phyloP scores from a whole-genome alignment of 192 early-diverging fungal species.

The Cladochytrium replicatum region DNA sequence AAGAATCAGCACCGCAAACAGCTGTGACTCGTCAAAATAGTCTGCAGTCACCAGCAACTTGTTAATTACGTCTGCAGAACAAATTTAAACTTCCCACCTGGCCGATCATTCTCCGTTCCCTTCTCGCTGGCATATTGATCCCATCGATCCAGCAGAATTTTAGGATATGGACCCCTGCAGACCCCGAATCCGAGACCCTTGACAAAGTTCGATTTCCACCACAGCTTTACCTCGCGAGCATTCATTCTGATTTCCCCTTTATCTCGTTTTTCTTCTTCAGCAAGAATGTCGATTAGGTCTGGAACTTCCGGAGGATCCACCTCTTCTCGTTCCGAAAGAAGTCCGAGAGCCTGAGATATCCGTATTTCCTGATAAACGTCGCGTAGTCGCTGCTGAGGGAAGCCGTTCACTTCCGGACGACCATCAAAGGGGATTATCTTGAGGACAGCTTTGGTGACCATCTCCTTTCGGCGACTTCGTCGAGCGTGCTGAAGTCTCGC shows the following conservation, averaged over 20 bases:
- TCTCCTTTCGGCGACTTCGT: no score
- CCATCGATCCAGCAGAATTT: slow-evolving; percentile 58
- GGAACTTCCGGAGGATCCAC: slow-evolving; percentile 24
- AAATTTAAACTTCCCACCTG: slow-evolving; percentile 26
- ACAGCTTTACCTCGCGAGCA: slow-evolving; percentile 12
- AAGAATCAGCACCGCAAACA: slow-evolving; percentile 63
- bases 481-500: no score
- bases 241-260: background rate
- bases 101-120: slow-evolving; percentile 63
- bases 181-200: slow-evolving; percentile 50
- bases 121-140: slow-evolving; percentile 52
- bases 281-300: no score
- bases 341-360: slow-evolving; percentile 42
- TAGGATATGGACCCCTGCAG: slow-evolving; percentile 57
- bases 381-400: no score
- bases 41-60: slow-evolving; percentile 21
- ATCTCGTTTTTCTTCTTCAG: slow-evolving; percentile 33
- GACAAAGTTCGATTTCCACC: slow-evolving; percentile 30
- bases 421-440: no score
- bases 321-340: slow-evolving; percentile 30
- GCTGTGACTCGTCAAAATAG: slow-evolving; percentile 52
- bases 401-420: no score
- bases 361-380: slow-evolving; percentile 57
- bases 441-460: no score
- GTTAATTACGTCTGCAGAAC: background rate